phyloP scores from a whole-genome alignment of 2,329 filamentous ascomycete species.

The Xenoacremonium recifei region DNA sequence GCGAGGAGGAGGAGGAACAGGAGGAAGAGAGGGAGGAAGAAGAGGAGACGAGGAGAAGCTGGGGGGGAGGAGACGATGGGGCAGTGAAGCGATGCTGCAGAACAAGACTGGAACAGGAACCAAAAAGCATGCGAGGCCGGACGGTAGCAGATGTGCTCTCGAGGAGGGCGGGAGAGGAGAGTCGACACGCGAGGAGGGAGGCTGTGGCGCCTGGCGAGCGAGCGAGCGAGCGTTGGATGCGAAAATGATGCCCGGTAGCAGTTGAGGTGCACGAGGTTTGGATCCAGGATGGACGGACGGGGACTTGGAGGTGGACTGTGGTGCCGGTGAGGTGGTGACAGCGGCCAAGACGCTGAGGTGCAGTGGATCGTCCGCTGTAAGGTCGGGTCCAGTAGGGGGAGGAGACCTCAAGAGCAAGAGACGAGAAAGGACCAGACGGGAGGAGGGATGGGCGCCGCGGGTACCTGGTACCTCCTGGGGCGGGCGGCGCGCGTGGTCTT shows the following conservation, averaged over 20 bases:
- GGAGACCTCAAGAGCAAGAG: too few species aligned
- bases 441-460: too few species aligned
- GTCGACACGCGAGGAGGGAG: constrained; percentile 16
- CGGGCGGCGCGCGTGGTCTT: too few species aligned
- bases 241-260: constrained; percentile 24
- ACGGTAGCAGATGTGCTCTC: constrained; percentile 12
- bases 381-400: too few species aligned
- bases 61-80: constrained; percentile 13
- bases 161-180: constrained; percentile 15
- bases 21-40: constrained; percentile 7
- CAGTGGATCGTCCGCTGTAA: too few species aligned
- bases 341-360: too few species aligned
- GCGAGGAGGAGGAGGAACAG: constrained; percentile 17
- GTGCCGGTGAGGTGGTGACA: background rate
- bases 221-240: constrained; percentile 28
- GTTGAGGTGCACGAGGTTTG: background rate
- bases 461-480: too few species aligned
- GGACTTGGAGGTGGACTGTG: background rate
- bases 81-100: constrained; percentile 27
- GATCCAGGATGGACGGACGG: background rate
- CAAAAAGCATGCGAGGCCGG: constrained; percentile 19
- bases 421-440: too few species aligned
- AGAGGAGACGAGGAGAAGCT: constrained; percentile 16
- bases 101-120: constrained; percentile 17
- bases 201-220: constrained; percentile 22